Percentiles rank a stretch among this genome's conserved stretches.
Evolutionary conservation across 2,329 filamentous ascomycete species (phyloP).

Genomic region (Colletotrichum theobromicola): DNA sequence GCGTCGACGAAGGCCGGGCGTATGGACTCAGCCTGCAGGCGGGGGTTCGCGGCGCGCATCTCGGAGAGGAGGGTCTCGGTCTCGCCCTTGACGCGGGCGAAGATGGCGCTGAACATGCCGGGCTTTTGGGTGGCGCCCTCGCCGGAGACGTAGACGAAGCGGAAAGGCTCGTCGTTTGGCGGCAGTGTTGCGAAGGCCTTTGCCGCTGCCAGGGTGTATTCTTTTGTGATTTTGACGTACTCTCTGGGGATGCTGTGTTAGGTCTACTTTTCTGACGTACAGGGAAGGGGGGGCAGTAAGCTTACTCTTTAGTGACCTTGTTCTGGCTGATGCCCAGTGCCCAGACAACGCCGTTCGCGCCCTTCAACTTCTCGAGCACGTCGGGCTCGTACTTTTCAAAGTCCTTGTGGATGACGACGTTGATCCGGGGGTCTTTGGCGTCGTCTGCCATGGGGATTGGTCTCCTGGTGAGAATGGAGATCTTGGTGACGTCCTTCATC

Average conservation of each 20-base stretch:
- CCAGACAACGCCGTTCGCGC: conserved; percentile 75
- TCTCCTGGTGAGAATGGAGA: conserved; percentile 71
- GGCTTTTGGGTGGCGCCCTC: conserved; percentile 64
- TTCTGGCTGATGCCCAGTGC: conserved; percentile 71
- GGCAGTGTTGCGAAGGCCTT: conserved; percentile 60
- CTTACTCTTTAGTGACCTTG: conserved; percentile 63
- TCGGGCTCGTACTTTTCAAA: conserved; percentile 64
- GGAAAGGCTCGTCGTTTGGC: conserved; percentile 55
- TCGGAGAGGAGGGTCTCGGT: conserved; percentile 65
- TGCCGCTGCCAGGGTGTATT: conserved; percentile 69
- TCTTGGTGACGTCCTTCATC: conserved; percentile 60
- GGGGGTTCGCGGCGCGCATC: conserved; percentile 47
- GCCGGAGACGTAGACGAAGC: conserved; percentile 76
- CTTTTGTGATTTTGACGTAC: conserved; percentile 71
- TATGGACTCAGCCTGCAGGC: conserved; percentile 60
- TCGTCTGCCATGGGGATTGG: conserved; percentile 68
- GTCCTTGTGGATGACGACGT: conserved; percentile 72
- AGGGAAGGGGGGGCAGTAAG: neutral
- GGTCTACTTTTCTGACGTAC: neutral
- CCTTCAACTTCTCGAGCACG: conserved; percentile 64
- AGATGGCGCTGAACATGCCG: conserved; percentile 59
- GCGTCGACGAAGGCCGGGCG: conserved; percentile 66
- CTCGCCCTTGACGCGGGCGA: conserved; percentile 70
- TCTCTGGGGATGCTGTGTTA: conserved; percentile 40
- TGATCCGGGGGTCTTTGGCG: conserved; percentile 61